phyloP scores from a whole-genome alignment of 192 early-diverging fungal genomes.

The Backusella mclennaniae region DNA sequence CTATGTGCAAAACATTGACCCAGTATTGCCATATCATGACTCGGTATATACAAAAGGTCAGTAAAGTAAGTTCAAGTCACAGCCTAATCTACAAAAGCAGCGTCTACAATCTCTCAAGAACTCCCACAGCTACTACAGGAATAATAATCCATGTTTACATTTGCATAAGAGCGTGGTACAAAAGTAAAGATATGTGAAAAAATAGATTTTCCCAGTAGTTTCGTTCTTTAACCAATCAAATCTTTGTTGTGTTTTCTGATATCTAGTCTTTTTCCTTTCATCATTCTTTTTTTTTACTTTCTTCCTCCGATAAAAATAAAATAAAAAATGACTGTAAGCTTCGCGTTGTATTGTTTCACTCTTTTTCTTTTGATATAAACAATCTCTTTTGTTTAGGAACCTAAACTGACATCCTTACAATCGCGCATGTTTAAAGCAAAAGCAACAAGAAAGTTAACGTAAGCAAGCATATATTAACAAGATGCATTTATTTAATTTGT shows the following conservation, averaged over 20 bases:
- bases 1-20: too few relatives aligned
- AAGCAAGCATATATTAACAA: not conserved
- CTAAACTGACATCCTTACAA: slow-evolving; percentile 24
- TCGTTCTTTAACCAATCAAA: not conserved
- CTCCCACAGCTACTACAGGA: too few relatives aligned
- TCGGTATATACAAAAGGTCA: too few relatives aligned
- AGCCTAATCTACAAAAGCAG: too few relatives aligned
- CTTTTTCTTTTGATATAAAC: not conserved
- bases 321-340: not conserved
- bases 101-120: too few relatives aligned
- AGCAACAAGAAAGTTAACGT: slow-evolving; percentile 32
- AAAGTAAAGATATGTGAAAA: not conserved
- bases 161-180: too few relatives aligned
- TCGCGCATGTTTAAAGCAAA: slow-evolving; percentile 33
- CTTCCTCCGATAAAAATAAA: not conserved
- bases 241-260: not conserved
- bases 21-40: too few relatives aligned
- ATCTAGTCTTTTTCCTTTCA: not conserved
- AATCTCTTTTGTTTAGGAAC: not conserved
- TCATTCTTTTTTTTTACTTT: not conserved
- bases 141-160: too few relatives aligned
- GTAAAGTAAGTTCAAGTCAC: too few relatives aligned
- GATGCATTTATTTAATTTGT: not conserved
- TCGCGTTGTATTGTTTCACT: not conserved
- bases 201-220: not conserved